Percentiles rank a stretch among this genome's conserved stretches.
Evolutionary conservation across 1,284 basidiomycete species (phyloP).

Genomic region (Ustilago trichophora): DNA sequence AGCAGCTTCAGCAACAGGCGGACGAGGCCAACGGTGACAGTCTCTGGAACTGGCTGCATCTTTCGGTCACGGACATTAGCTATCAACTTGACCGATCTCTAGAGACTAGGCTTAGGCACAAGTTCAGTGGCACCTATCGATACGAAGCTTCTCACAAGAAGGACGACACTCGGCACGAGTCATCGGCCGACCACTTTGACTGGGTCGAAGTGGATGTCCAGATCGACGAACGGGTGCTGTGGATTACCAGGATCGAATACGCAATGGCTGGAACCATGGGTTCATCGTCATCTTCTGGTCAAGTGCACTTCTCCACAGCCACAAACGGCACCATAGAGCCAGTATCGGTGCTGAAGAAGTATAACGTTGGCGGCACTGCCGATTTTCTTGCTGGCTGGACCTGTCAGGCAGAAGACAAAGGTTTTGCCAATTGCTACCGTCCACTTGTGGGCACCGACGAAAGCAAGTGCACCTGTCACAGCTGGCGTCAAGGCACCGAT

Average conservation of each 20-base stretch:
- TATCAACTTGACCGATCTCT: not conserved
- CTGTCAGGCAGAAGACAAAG: not conserved
- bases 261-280: too few species aligned
- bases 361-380: slow-evolving; percentile 10
- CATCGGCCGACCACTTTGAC: too few species aligned
- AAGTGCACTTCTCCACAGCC: too few species aligned
- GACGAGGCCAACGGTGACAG: not conserved
- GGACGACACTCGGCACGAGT: too few species aligned
- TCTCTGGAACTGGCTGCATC: not conserved
- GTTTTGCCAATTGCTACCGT: not conserved
- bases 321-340: too few species aligned
- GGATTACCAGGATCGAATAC: slow-evolving; percentile 16
- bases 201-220: slow-evolving; percentile 8
- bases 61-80: not conserved
- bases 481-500: not conserved
- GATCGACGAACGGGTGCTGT: slow-evolving; percentile 4
- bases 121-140: not conserved
- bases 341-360: slow-evolving; percentile 9
- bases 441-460: slow-evolving; percentile 1
- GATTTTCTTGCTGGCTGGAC: slow-evolving; percentile 12
- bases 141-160: too few species aligned
- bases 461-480: not conserved
- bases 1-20: too few species aligned
- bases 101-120: not conserved
- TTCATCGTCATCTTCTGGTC: too few species aligned